Conservation (phyloP, 371 early-diverging fungal species). For the Chytridiales sp. region DNA sequence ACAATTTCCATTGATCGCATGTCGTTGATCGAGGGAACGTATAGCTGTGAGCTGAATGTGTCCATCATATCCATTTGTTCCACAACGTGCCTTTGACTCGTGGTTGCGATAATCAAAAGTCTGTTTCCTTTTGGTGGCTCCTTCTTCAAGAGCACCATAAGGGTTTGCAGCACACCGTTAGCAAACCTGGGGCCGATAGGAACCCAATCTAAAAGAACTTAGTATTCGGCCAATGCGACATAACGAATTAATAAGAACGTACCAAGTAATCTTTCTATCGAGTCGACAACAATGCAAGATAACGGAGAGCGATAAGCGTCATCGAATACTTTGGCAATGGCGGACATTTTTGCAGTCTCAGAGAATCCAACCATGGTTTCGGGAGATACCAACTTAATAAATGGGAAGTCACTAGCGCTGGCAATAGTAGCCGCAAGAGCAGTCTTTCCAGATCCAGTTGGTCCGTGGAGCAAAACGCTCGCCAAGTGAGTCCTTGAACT, state of each 20-base stretch:
- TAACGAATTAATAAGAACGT: slow-evolving; percentile 9
- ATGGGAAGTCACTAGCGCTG: slow-evolving; percentile 92
- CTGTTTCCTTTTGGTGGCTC: slow-evolving; percentile 77
- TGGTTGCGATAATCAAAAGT: slow-evolving; percentile 85
- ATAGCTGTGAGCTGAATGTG: slow-evolving; percentile 81
- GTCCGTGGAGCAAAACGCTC: slow-evolving; percentile 86
- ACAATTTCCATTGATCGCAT: slow-evolving; percentile 72
- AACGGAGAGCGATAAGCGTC: slow-evolving; percentile 98
- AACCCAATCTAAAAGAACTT: slow-evolving; percentile 79
- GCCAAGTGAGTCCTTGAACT: slow-evolving; percentile 84
- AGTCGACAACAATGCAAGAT: slow-evolving; percentile 96
- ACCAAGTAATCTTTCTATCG: slow-evolving; percentile 92
- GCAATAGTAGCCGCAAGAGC: slow-evolving; percentile 97
- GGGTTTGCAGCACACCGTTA: slow-evolving; percentile 93
- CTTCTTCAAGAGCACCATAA: slow-evolving; percentile 88
- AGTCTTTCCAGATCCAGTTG: slow-evolving; percentile 95
- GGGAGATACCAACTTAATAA: slow-evolving; percentile 98
- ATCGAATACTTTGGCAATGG: slow-evolving; percentile 91
- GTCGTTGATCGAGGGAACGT: slow-evolving; percentile 73
- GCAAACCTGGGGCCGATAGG: slow-evolving; percentile 98
- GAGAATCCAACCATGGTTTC: slow-evolving; percentile 96
- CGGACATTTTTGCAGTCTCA: slow-evolving; percentile 90
- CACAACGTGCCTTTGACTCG: slow-evolving; percentile 74
- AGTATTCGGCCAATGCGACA: neutral
- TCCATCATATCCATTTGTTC: slow-evolving; percentile 86